A percentile compares a stretch with the other conserved stretches of the same genome.
Conservation (phyloP, 2,329 filamentous ascomycete genomes). For the Trichoderma sp. region DNA sequence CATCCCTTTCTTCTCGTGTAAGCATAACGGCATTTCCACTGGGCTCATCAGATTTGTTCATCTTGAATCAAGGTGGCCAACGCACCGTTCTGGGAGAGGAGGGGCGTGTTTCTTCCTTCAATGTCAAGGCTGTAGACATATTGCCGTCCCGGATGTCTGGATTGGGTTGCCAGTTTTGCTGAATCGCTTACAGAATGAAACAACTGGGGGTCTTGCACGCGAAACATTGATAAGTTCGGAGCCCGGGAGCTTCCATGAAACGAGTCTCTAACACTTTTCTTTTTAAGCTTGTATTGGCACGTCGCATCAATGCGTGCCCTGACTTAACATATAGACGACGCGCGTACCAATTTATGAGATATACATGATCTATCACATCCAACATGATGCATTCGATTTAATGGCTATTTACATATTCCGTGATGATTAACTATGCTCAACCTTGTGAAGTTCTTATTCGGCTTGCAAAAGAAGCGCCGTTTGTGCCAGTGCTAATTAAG, state of each 20-base stretch:
- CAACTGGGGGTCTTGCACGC: not conserved
- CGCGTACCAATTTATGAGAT: not conserved
- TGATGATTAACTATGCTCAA: not conserved
- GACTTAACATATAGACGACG: not conserved
- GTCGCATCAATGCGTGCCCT: not conserved
- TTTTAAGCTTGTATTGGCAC: not conserved
- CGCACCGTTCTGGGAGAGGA: not conserved
- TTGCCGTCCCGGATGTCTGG: not conserved
- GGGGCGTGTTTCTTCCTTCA: not conserved
- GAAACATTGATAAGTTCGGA: not conserved
- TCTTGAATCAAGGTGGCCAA: too few relatives aligned
- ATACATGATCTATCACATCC: not conserved
- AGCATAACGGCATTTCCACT: not conserved
- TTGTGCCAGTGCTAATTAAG: not conserved
- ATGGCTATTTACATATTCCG: not conserved
- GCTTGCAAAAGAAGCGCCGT: not conserved
- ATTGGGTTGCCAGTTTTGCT: not conserved
- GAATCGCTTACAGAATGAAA: not conserved
- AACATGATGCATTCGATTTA: not conserved
- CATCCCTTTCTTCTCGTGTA: not conserved
- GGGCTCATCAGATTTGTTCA: not conserved
- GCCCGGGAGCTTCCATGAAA: not conserved
- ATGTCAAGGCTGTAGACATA: not conserved
- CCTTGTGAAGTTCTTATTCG: not conserved
- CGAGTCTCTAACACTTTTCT: not conserved